These are phyloP conservation scores for Daldinia grandis DNA, from an alignment of 495 filamentous ascomycete genomes.

Conservation along the genomic window DNA sequence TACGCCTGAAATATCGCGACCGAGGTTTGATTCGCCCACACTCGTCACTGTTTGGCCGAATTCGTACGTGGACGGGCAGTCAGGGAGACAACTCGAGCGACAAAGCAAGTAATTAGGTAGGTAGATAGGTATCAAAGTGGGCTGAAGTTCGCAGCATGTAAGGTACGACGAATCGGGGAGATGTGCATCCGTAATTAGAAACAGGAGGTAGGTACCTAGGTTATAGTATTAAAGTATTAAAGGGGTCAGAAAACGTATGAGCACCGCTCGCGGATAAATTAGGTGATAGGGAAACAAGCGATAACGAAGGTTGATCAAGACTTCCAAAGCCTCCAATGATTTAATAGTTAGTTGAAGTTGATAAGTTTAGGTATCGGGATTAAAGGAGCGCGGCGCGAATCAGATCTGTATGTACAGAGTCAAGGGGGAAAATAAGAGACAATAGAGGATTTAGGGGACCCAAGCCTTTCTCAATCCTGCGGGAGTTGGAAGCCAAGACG, in stretches of 20 bases:
- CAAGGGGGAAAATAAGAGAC: slow-evolving; percentile 7
- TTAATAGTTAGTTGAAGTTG: neutral
- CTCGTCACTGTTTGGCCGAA: slow-evolving; percentile 11
- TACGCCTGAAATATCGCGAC: neutral
- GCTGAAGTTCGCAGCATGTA: slow-evolving; percentile 3
- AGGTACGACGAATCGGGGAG: slow-evolving; percentile 12
- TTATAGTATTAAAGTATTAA: slow-evolving; percentile 29
- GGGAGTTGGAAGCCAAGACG: slow-evolving; percentile 21
- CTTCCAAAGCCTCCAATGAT: neutral
- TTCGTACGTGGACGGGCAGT: neutral
- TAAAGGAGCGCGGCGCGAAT: neutral
- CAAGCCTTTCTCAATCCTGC: neutral
- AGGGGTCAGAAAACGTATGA: slow-evolving; percentile 8
- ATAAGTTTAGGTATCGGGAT: slow-evolving; percentile 1
- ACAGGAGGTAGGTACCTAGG: slow-evolving; percentile 15
- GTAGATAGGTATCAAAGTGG: too few species aligned
- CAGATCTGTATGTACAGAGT: neutral
- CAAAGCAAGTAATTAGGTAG: slow-evolving; percentile 6
- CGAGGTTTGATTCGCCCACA: neutral
- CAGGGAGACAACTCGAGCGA: neutral
- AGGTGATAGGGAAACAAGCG: neutral
- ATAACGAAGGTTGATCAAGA: slow-evolving; percentile 8
- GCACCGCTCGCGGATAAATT: slow-evolving; percentile 31
- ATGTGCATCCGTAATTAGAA: slow-evolving; percentile 24
- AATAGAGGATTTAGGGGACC: slow-evolving; percentile 12